These are phyloP conservation scores for Phylloporus gajari DNA, from an alignment of 1,284 basidiomycete genomes.

Conservation along the genomic window DNA sequence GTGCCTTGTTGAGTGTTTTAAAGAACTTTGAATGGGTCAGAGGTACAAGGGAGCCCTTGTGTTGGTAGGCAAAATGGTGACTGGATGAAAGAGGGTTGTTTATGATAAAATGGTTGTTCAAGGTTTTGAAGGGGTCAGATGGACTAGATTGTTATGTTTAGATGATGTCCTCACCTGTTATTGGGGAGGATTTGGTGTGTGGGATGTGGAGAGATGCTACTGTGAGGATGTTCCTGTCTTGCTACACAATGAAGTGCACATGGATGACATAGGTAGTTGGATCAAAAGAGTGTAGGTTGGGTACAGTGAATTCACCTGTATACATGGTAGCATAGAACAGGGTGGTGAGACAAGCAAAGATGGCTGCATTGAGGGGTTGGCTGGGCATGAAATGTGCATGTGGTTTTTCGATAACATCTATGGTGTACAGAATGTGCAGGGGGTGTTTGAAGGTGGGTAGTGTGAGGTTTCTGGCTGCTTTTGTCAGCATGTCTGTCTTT, in stretches of 20 bases:
- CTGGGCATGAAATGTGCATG: neutral
- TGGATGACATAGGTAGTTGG: neutral
- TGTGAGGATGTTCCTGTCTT: too few species aligned
- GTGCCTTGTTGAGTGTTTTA: neutral
- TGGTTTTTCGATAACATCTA: too few species aligned
- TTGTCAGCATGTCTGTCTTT: too few species aligned
- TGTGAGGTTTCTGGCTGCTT: too few species aligned
- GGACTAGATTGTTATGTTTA: slow-evolving; percentile 3
- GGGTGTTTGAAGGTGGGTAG: neutral
- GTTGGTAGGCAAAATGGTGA: too few species aligned
- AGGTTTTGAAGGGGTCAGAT: neutral
- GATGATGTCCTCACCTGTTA: neutral
- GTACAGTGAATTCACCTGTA: too few species aligned
- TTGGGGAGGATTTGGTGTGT: too few species aligned
- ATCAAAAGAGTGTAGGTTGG: neutral
- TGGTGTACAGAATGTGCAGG: neutral
- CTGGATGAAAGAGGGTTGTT: neutral
- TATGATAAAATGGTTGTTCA: neutral
- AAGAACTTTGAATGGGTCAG: neutral
- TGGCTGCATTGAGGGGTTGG: neutral
- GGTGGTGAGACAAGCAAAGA: too few species aligned
- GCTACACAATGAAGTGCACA: neutral
- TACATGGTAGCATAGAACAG: too few species aligned
- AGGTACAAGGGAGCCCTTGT: too few species aligned
- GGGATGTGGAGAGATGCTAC: too few species aligned